Conservation (phyloP, 169 alveolate genomes). For the Cryptosporidium ryanae region DNA sequence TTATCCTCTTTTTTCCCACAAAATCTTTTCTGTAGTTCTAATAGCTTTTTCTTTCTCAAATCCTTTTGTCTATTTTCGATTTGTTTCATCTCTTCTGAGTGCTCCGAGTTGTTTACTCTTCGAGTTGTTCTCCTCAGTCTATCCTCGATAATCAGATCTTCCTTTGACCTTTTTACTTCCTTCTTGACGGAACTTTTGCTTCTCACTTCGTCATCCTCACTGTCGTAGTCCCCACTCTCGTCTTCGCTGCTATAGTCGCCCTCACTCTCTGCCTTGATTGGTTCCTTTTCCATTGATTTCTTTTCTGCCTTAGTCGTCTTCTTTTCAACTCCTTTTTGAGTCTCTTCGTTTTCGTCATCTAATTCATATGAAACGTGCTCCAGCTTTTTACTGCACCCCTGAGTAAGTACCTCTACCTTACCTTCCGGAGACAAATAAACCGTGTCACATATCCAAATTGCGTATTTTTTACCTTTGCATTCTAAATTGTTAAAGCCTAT, state of each 20-base stretch:
- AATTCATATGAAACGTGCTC: slow-evolving; percentile 86
- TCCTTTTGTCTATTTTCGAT: slow-evolving; percentile 81
- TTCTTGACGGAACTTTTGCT: neutral
- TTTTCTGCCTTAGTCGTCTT: slow-evolving; percentile 2
- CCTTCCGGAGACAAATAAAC: slow-evolving; percentile 83
- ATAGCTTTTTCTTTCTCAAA: slow-evolving; percentile 80
- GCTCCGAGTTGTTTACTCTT: slow-evolving; percentile 55
- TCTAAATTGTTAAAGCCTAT: slow-evolving; percentile 85
- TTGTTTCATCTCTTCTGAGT: slow-evolving; percentile 57
- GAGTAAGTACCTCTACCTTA: slow-evolving; percentile 80
- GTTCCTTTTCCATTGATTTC: slow-evolving; percentile 16
- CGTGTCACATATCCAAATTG: slow-evolving; percentile 91
- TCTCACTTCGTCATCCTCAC: slow-evolving; percentile 1
- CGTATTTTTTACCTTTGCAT: slow-evolving; percentile 81
- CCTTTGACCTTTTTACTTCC: slow-evolving; percentile 6
- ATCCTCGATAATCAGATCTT: slow-evolving; percentile 43
- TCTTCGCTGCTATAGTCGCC: slow-evolving; percentile 36
- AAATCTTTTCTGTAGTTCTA: slow-evolving; percentile 83
- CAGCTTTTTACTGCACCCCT: slow-evolving; percentile 82
- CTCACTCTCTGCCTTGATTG: neutral
- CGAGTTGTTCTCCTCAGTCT: slow-evolving; percentile 51
- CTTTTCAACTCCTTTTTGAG: slow-evolving; percentile 18
- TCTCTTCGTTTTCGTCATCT: slow-evolving; percentile 81
- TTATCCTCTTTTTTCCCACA: slow-evolving; percentile 71
- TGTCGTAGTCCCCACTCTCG: slow-evolving; percentile 31